phyloP scores from a whole-genome alignment of 2,329 filamentous ascomycete species.

The Pseudogymnoascus pannorum region DNA sequence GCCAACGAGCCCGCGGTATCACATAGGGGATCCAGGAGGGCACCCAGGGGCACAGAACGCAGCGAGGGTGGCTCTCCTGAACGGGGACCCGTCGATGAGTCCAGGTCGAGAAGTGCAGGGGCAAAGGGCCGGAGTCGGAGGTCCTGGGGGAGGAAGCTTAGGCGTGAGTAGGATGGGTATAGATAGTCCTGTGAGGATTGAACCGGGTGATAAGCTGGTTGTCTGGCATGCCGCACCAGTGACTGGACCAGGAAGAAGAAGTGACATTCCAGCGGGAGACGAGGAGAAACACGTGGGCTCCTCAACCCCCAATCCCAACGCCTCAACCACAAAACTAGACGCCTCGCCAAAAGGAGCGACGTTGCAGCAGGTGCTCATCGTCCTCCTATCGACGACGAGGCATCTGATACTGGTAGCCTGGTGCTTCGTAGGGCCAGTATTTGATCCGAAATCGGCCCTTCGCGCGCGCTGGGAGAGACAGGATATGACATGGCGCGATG shows the following conservation, averaged over 20 bases:
- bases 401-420: constrained; percentile 24
- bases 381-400: background rate
- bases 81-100: constrained; percentile 13
- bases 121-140: background rate
- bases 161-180: constrained; percentile 16
- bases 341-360: background rate
- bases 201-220: constrained; percentile 11
- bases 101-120: constrained; percentile 13
- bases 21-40: constrained; percentile 13
- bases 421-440: constrained; percentile 32
- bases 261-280: background rate
- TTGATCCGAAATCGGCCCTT: constrained; percentile 26
- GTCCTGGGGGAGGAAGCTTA: constrained; percentile 13
- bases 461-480: constrained; percentile 19
- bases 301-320: background rate
- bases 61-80: constrained; percentile 21
- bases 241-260: background rate
- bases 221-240: constrained; percentile 13
- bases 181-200: constrained; percentile 15
- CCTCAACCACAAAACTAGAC: background rate
- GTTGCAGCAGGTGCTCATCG: background rate
- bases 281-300: background rate
- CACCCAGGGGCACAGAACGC: constrained; percentile 21
- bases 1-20: background rate
- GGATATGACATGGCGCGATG: constrained; percentile 24